Percentiles rank a stretch among this genome's conserved stretches.
Conservation (phyloP, 352 stramenopile species). For the Thraustochytrium sp. region DNA sequence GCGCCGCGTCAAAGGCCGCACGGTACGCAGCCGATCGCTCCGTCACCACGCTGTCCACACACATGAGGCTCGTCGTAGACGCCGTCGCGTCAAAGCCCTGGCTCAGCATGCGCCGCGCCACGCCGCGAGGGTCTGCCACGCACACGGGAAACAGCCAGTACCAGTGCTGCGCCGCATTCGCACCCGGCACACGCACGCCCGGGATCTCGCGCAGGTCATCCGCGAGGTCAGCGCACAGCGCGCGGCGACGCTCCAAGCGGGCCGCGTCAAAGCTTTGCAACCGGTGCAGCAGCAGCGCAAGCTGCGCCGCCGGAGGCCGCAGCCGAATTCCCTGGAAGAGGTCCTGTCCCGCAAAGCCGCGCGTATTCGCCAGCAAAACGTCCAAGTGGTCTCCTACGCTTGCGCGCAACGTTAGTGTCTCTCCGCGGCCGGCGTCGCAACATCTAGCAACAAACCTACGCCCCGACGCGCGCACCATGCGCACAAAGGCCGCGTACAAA, state of each 20-base stretch:
- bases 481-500: not conserved
- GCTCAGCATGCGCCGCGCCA: conserved; percentile 64
- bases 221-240: not conserved
- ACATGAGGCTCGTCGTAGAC: conserved; percentile 11
- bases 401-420: not conserved
- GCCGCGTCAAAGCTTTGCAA: conserved; percentile 64
- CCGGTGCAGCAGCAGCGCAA: conserved; percentile 63
- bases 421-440: too few species aligned
- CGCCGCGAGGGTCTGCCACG: conserved; percentile 57
- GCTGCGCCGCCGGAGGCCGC: conserved; percentile 66
- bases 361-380: conserved; percentile 70
- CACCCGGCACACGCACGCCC: conserved; percentile 60
- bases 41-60: conserved; percentile 1
- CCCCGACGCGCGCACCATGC: not conserved
- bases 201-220: conserved; percentile 24
- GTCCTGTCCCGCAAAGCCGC: conserved; percentile 67
- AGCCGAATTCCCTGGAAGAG: conserved; percentile 67
- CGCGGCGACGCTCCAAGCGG: conserved; percentile 67
- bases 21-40: not conserved
- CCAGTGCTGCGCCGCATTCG: conserved; percentile 61
- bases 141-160: conserved; percentile 73
- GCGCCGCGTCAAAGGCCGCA: not conserved
- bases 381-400: conserved; percentile 64
- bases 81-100: conserved; percentile 14
- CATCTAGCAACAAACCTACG: conserved; percentile 30